Evolutionary conservation across 306 rosid species (phyloP).

Genomic region (Delonix regia): DNA sequence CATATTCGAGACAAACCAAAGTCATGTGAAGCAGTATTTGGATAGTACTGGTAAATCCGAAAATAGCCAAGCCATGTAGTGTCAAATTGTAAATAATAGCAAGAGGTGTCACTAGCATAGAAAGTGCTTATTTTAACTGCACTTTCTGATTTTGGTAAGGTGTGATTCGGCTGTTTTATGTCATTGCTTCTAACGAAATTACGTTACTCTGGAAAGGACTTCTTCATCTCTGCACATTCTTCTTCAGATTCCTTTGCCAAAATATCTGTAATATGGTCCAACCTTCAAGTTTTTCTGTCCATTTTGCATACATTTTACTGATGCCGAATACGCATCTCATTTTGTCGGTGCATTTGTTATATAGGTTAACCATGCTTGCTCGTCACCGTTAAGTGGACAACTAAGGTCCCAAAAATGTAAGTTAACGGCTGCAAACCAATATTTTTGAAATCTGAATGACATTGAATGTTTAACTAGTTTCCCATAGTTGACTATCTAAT

Average conservation of each 20-base stretch:
- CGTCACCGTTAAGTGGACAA: background rate
- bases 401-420: background rate
- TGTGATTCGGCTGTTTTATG: conserved; percentile 36
- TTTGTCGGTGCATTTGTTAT: background rate
- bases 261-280: conserved; percentile 24
- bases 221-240: background rate
- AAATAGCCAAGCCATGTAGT: conserved; percentile 39
- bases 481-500: background rate
- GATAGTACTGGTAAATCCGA: conserved; percentile 47
- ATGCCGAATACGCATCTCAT: conserved; percentile 4
- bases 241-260: conserved; percentile 19
- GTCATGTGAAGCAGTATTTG: conserved; percentile 63
- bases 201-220: conserved; percentile 19
- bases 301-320: background rate
- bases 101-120: conserved; percentile 49
- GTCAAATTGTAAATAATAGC: conserved; percentile 40
- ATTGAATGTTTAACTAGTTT: background rate
- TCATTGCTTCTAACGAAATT: conserved; percentile 33
- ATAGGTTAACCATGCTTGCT: background rate
- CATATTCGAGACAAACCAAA: conserved; percentile 72
- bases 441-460: background rate
- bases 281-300: background rate
- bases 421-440: background rate
- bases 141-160: conserved; percentile 54
- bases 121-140: conserved; percentile 64